Base-by-base conservation (phyloP, 768 basidiomycete genomes). In the Lactarius deliciosus region DNA sequence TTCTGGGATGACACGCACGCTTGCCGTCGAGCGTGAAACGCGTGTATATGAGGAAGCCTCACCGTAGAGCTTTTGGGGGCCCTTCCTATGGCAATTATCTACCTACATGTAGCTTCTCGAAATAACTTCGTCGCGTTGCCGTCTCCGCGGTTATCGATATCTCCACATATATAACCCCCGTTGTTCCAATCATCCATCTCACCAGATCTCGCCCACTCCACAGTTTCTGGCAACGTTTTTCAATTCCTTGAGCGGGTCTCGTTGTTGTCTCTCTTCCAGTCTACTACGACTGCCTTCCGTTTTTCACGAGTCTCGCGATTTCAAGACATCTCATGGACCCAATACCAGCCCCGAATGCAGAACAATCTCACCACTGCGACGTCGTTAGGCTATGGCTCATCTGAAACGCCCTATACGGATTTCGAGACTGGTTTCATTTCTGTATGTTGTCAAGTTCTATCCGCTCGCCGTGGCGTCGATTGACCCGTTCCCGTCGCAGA, bases 401-500 rank as follows among this genome's bases (percentile, higher is more conserved):
- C 47, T 18, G 36, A 18, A 18, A 60, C 62, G 0, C 34, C 43
- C 32, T 64, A 63, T 22, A 41, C 62, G 13, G 25, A 20, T 40
- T 25, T 32, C 9, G 40, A 60, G 36, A 61, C 64, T 25, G 64
- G 13, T 8, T 70, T 64, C 25, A 64, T 71, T 38, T 45, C 63
- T 20, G 69, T 57, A 22, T 28, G 69, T 64, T 40, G 3, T 40
- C 47, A 58, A 13, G 34, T 22, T 36, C 25, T 11, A 15, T 34
- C n/a, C 13, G 15, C 36, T 18, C 28, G 15, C 50, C 38, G 41
- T 3, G 13, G 16, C 57, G 10, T 25, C 13, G 3, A n/a, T n/a
- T 58, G 62, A 50, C 57, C 9, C 34, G 16, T n/a, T 38, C 13
- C 18, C 36, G 2, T 47, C 47, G 22, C 55, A 76, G 76, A 64